These are phyloP conservation scores for Diaporthe ilicicola DNA, from an alignment of 2,329 filamentous ascomycete species.

Conservation along the genomic window DNA sequence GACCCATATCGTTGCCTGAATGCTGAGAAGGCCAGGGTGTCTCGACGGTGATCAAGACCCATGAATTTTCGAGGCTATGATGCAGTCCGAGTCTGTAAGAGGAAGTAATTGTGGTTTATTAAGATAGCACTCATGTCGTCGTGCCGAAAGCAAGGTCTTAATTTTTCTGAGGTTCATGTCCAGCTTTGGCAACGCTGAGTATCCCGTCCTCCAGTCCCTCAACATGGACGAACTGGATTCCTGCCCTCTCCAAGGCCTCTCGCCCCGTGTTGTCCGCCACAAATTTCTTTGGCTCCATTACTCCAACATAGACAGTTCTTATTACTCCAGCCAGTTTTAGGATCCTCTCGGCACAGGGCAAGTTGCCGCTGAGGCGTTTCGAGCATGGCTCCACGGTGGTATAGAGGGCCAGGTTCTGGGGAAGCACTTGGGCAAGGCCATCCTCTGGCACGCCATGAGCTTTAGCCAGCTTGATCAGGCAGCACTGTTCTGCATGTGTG, in stretches of 20 bases:
- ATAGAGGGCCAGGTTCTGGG: conserved; percentile 73
- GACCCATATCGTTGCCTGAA: not conserved
- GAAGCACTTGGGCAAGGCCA: conserved; percentile 59
- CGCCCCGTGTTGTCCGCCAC: conserved; percentile 83
- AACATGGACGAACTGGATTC: conserved; percentile 78
- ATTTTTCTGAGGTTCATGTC: conserved; percentile 60
- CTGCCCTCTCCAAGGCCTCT: conserved; percentile 72
- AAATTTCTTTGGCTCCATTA: conserved; percentile 90
- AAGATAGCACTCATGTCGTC: too few relatives aligned
- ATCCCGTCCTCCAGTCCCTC: conserved; percentile 83
- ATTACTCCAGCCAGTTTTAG: conserved; percentile 70
- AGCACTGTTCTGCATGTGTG: conserved; percentile 96
- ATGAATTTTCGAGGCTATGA: not conserved
- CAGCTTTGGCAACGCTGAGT: conserved; percentile 81
- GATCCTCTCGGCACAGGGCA: conserved; percentile 82
- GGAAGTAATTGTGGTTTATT: rapidly evolving
- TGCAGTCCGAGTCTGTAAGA: not conserved
- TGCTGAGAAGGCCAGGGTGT: not conserved
- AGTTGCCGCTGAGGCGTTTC: conserved; percentile 76
- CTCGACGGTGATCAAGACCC: not conserved
- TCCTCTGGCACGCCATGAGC: conserved; percentile 61
- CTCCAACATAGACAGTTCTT: conserved; percentile 83
- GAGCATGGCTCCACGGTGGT: conserved; percentile 93
- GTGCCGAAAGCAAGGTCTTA: rapidly evolving
- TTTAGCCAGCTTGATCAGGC: conserved; percentile 76